Conservation (phyloP, 1,139 yeast species). For the Torulaspora pretoriensis region DNA sequence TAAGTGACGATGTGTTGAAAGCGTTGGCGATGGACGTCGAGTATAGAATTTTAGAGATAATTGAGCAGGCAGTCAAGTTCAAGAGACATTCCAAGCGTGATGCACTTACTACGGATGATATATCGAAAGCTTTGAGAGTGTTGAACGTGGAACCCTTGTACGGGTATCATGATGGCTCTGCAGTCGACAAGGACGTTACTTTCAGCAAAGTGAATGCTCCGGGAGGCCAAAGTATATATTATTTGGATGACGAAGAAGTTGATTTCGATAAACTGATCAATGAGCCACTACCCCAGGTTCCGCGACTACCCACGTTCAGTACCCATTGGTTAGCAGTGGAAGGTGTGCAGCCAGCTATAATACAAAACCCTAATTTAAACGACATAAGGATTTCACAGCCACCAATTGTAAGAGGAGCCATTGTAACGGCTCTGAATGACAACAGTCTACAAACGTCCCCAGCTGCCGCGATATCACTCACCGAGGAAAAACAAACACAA, state of each 20-base stretch:
- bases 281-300: conserved; percentile 92
- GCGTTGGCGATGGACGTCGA: conserved; percentile 98
- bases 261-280: conserved; percentile 92
- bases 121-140: conserved; percentile 75
- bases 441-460: conserved; percentile 34
- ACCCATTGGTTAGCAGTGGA: conserved; percentile 99
- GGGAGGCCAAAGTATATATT: conserved; percentile 72
- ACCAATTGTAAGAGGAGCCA: conserved; percentile 66
- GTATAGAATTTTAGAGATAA: conserved; percentile 89
- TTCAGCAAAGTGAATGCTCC: conserved; percentile 36
- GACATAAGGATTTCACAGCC: conserved; percentile 64
- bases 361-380: conserved; percentile 87
- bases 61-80: conserved; percentile 92
- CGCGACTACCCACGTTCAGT: conserved; percentile 85
- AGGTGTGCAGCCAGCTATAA: conserved; percentile 97
- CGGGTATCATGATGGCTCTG: conserved; percentile 50
- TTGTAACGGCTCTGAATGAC: conserved; percentile 45
- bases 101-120: conserved; percentile 74
- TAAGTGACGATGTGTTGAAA: conserved; percentile 90
- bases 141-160: conserved; percentile 85
- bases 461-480: conserved; percentile 17
- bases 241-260: conserved; percentile 83
- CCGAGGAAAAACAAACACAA: conserved; percentile 23
- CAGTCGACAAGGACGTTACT: conserved; percentile 36
- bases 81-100: conserved; percentile 92